phyloP scores from a whole-genome alignment of 2,329 filamentous ascomycete genomes.

The Botrytis tulipae region DNA sequence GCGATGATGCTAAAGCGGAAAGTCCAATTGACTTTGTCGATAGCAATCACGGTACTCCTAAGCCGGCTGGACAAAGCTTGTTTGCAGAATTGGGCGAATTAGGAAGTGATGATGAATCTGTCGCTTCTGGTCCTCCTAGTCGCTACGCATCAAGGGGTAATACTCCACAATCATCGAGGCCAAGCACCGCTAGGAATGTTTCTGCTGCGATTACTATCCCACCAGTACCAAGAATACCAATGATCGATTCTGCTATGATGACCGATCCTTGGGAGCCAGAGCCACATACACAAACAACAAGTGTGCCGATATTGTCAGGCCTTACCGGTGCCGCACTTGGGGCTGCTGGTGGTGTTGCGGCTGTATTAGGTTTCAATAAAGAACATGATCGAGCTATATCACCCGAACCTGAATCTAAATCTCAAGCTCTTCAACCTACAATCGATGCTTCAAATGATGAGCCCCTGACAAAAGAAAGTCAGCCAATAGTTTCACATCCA shows the following conservation, averaged over 20 bases:
- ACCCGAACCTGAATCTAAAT: neutral
- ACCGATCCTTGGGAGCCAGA: conserved; percentile 54
- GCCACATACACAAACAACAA: conserved; percentile 25
- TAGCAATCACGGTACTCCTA: conserved; percentile 50
- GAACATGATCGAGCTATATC: conserved; percentile 8
- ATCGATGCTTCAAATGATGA: neutral
- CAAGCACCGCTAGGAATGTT: conserved; percentile 37
- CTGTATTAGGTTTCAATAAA: neutral
- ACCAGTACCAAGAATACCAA: conserved; percentile 48
- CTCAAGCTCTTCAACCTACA: neutral
- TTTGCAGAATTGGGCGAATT: conserved; percentile 88
- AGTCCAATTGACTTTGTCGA: conserved; percentile 58
- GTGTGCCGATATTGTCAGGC: conserved; percentile 26
- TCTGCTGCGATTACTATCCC: conserved; percentile 50
- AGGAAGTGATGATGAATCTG: conserved; percentile 62
- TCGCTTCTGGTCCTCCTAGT: conserved; percentile 52
- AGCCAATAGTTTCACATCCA: neutral
- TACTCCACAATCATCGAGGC: conserved; percentile 46
- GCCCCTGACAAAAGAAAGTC: neutral
- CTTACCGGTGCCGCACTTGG: conserved; percentile 6
- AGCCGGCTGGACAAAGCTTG: conserved; percentile 67
- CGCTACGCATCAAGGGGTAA: conserved; percentile 44
- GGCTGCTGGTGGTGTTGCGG: conserved; percentile 1
- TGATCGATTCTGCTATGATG: conserved; percentile 61
- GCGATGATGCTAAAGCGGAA: conserved; percentile 56